Base-by-base conservation (phyloP, 2,329 filamentous ascomycete genomes). In the Xylariomycetidae sp. region DNA sequence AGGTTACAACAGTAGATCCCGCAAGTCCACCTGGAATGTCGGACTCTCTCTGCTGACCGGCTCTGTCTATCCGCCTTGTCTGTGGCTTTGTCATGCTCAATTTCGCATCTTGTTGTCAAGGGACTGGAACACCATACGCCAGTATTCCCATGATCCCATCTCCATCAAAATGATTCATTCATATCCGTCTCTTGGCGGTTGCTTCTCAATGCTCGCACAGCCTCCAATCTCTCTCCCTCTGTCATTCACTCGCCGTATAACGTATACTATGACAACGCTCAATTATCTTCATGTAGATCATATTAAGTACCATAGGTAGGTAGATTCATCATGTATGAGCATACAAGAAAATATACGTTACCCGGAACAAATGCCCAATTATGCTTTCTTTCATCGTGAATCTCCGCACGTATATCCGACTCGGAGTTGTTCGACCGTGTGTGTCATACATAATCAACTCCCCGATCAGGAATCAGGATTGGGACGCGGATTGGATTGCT, bases 1-100 rank as follows among this genome's bases (percentile, higher is more conserved):
- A n/a, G n/a, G n/a, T n/a, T n/a, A n/a, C n/a, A n/a, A n/a, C n/a
- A n/a, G n/a, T n/a, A n/a, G n/a, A n/a, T n/a, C n/a, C 32, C 26
- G 32, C 25, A 15, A 30, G 41, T 39, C 41, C 41, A 47, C 35
- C 40, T 42, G 37, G 41, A 48, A 46, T 41, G 43, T 45, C 41
- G 42, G 45, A 28, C 25, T 44, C n/a, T 46, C 36, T 41, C 43
- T 45, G 45, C 40, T 48, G 45, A 48, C 45, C 45, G 43, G 31
- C 13, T n/a, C n/a, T n/a, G n/a, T n/a, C n/a, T n/a, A n/a, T n/a
- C n/a, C n/a, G n/a, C n/a, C n/a, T n/a, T n/a, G n/a, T 34, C 31
- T 40, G 45, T 47, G 42, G 45, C 42, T 45, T 40, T 38, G 42
- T 40, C 36, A 37, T 44, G 40, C 43, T 13, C 38, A 41, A 38